Evolutionary conservation across 108 stramenopile species (phyloP), one percentile per base, ranked within the genome.

Genomic region (Mediolabrus comicus): DNA sequence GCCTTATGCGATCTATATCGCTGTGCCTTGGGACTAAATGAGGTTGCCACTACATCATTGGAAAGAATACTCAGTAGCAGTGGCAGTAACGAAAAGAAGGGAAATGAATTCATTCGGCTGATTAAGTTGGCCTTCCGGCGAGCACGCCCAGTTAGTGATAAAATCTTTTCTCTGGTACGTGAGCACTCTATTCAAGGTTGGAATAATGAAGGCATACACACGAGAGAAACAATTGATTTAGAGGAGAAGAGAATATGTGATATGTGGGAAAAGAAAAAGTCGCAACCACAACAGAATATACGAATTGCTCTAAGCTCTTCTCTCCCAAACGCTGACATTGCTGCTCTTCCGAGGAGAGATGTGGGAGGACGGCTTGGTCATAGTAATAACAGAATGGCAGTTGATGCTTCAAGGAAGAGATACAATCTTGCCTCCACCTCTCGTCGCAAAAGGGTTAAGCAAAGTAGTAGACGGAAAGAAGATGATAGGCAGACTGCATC

Each of bases 191-290:
- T 78, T 12, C 30, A 53, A 13, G 32, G 62, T 16, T 17, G 28
- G 17, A 36, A 38, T 12, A 33, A 62, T 19, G 58, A 56, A 24
- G 39, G 13, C 38, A 58, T 78, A 30, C 31, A 59, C 8, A 67
- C 33, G 29, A 35, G 57, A 27, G 58, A 25, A 14, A 5, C 10
- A n/a, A 70, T 78, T 28, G 38, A 57, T 16, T 46, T 19, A 30
- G 77, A 71, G 49, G 70, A 71, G 55, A 53, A 62, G 19, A 22
- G n/a, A 1, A 67, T 78, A 8, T 35, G 46, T 31, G 35, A 71
- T 13, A 36, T 59, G 27, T 78, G 69, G 70, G 32, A 62, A 56
- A 62, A 30, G 25, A 71, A 60, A 34, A 56, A 57, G 43, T 32
- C 9, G 24, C 19, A 33, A 32, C 38, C 57, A 31, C 27, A 31